Percentiles rank a stretch among this genome's conserved stretches.
phyloP scores from a whole-genome alignment of 345 rosid species.

The Clarkia xantiana region DNA sequence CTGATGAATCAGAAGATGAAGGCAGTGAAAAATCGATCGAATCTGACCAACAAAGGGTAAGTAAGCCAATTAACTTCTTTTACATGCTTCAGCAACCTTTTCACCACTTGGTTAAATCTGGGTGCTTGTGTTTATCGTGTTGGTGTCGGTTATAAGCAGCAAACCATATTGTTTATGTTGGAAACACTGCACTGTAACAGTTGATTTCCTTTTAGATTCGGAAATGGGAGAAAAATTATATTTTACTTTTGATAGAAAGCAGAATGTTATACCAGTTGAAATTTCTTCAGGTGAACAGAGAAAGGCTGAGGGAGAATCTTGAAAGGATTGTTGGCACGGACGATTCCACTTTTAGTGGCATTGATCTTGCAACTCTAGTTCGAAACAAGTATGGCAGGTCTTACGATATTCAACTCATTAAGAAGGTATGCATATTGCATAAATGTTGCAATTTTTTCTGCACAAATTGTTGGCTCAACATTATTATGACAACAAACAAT shows the following conservation, averaged over 20 bases:
- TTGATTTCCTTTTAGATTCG: neutral
- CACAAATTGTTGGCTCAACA: too few species aligned
- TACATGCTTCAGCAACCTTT: too few species aligned
- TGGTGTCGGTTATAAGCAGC: too few species aligned
- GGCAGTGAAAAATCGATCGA: conserved; percentile 1
- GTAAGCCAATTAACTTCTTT: neutral
- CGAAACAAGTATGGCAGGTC: conserved; percentile 89
- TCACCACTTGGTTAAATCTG: too few species aligned
- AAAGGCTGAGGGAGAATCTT: conserved; percentile 56
- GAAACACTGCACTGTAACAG: too few species aligned
- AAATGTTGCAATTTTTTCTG: neutral
- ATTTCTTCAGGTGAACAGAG: conserved; percentile 33
- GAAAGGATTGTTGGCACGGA: conserved; percentile 81
- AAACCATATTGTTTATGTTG: too few species aligned
- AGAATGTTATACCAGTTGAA: neutral
- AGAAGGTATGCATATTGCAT: conserved; percentile 40
- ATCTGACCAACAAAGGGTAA: conserved; percentile 3
- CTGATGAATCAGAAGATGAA: conserved; percentile 20
- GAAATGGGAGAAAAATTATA: too few species aligned
- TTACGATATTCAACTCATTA: conserved; percentile 84
- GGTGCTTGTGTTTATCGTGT: too few species aligned
- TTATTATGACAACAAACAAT: neutral
- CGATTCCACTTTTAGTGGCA: conserved; percentile 79
- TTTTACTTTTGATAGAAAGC: neutral
- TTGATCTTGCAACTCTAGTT: conserved; percentile 90